These are phyloP conservation scores for Flagelloscypha sp. DNA, from an alignment of 768 basidiomycete species.

Conservation along the genomic window DNA sequence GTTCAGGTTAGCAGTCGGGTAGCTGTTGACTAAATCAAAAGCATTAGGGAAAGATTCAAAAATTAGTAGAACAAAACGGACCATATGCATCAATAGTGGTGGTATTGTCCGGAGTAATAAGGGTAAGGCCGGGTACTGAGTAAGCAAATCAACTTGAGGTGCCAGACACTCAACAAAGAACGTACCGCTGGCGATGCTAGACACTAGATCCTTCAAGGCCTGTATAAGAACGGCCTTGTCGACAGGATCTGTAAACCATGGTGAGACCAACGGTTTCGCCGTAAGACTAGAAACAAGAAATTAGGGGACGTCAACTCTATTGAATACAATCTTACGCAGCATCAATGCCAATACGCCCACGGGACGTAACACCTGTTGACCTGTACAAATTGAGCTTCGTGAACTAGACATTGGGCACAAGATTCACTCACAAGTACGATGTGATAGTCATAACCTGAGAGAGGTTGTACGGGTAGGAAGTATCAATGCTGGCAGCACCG, in stretches of 20 bases:
- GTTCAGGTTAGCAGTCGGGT: slow-evolving; percentile 31
- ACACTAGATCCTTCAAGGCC: slow-evolving; percentile 41
- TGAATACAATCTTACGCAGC: no score
- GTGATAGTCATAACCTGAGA: slow-evolving; percentile 43
- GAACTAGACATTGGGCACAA: neutral
- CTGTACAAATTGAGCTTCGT: slow-evolving; percentile 18
- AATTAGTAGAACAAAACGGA: slow-evolving; percentile 14
- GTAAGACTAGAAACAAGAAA: no score
- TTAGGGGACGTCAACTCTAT: no score
- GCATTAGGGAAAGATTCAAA: neutral
- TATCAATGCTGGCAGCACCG: slow-evolving; percentile 45
- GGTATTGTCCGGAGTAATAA: slow-evolving; percentile 55
- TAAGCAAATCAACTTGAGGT: neutral
- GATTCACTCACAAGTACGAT: slow-evolving; percentile 37
- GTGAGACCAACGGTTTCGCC: slow-evolving; percentile 38
- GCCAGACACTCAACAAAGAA: slow-evolving; percentile 2
- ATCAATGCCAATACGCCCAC: slow-evolving; percentile 54
- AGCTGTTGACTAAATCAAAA: slow-evolving; percentile 27
- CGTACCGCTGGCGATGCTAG: slow-evolving; percentile 33
- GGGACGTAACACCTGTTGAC: slow-evolving; percentile 53
- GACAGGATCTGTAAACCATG: slow-evolving; percentile 51
- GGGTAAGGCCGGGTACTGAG: slow-evolving; percentile 38
- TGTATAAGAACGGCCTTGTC: slow-evolving; percentile 45
- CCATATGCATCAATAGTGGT: slow-evolving; percentile 48
- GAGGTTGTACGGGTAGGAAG: slow-evolving; percentile 42